Conservation (phyloP, 352 stramenopile genomes). For the Globisporangium viniferum region DNA sequence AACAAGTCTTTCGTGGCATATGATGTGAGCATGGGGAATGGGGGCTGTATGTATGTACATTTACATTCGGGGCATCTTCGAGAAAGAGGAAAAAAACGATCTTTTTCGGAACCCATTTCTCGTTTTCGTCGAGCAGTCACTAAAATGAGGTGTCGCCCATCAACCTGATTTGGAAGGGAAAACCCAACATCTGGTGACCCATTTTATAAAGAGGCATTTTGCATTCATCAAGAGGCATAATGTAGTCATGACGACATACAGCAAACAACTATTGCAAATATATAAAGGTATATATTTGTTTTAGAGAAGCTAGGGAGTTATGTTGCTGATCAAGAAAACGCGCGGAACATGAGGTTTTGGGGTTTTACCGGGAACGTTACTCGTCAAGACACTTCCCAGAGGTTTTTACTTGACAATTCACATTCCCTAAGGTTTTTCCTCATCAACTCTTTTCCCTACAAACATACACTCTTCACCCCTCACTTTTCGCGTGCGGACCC, state of each 20-base stretch:
- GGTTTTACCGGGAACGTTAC: neutral
- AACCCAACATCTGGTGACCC: neutral
- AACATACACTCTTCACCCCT: neutral
- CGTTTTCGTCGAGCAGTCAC: neutral
- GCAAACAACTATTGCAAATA: neutral
- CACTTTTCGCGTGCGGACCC: neutral
- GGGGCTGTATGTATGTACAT: neutral
- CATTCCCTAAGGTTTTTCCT: neutral
- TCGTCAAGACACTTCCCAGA: neutral
- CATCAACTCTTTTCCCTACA: neutral
- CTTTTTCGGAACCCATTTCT: conserved; percentile 11
- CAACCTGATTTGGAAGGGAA: neutral
- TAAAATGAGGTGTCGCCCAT: conserved; percentile 1
- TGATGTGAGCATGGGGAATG: neutral
- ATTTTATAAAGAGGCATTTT: neutral
- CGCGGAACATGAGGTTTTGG: neutral
- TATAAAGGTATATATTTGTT: neutral
- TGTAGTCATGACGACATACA: neutral
- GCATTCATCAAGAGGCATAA: neutral
- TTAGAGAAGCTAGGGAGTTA: neutral
- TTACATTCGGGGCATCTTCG: neutral
- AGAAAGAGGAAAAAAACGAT: neutral
- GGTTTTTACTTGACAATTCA: neutral
- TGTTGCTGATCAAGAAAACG: neutral
- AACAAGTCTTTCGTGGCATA: neutral